These are phyloP conservation scores for Funneliformis geosporum DNA, from an alignment of 192 early-diverging fungal genomes.

Conservation along the genomic window DNA sequence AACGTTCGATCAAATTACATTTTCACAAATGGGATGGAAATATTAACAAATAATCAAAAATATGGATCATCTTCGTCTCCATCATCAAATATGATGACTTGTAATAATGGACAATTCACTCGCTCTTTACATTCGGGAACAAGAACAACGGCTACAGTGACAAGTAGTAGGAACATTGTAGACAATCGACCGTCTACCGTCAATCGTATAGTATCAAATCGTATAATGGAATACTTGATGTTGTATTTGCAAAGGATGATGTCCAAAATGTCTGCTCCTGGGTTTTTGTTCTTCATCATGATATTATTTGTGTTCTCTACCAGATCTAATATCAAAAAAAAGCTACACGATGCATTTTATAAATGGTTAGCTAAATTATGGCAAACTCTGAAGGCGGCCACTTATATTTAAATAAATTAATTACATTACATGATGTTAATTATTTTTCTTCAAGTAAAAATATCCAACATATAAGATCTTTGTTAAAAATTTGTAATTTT, in stretches of 20 bases:
- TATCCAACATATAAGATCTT: too few species aligned
- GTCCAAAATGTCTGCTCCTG: not conserved
- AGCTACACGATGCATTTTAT: not conserved
- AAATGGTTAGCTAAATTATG: slow-evolving; percentile 1
- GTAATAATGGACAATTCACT: slow-evolving; percentile 3
- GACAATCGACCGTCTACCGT: not conserved
- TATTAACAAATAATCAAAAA: not conserved
- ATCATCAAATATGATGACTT: not conserved
- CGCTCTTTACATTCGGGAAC: not conserved
- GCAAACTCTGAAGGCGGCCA: slow-evolving; percentile 27
- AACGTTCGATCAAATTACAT: not conserved
- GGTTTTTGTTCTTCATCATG: slow-evolving; percentile 11
- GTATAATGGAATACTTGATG: not conserved
- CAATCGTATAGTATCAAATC: slow-evolving; percentile 2
- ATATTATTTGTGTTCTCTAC: not conserved
- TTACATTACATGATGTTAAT: too few species aligned
- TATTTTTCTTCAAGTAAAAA: too few species aligned
- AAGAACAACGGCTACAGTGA: not conserved
- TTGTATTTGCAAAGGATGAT: not conserved
- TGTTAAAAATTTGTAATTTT: not conserved
- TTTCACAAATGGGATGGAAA: not conserved
- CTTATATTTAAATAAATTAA: not conserved
- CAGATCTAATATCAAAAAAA: slow-evolving; percentile 2
- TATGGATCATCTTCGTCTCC: not conserved
- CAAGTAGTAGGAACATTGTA: not conserved